Evolutionary conservation across 495 filamentous ascomycete species (phyloP).

Genomic region (Aspergillus ostianus): DNA sequence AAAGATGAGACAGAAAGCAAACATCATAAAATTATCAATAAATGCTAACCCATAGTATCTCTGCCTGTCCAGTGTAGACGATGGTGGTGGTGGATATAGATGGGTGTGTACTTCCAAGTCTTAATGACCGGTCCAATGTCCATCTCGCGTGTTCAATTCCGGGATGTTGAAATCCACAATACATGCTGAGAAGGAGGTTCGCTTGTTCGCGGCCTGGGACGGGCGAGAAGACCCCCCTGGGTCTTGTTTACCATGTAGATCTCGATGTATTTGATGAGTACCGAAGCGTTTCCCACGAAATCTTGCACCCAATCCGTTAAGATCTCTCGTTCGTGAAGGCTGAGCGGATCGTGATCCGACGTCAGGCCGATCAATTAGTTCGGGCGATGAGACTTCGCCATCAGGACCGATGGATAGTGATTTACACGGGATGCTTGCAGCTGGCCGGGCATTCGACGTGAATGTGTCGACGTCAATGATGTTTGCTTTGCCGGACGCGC

Average conservation of each 20-base stretch:
- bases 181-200: constrained; percentile 39
- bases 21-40: no score
- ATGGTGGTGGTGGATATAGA: no score
- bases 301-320: constrained; percentile 16
- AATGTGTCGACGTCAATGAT: constrained; percentile 41
- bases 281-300: constrained; percentile 27
- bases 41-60: no score
- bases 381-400: constrained; percentile 27
- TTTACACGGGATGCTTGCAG: constrained; percentile 25
- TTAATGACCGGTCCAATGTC: no score
- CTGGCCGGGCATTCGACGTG: constrained; percentile 13
- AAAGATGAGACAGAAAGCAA: no score
- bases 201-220: constrained; percentile 13
- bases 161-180: constrained; percentile 44
- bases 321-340: constrained; percentile 33
- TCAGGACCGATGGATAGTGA: constrained; percentile 26
- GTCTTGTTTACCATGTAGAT: background rate
- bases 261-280: background rate
- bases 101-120: no score
- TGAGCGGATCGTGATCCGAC: constrained; percentile 5
- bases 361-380: constrained; percentile 16
- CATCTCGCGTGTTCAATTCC: constrained; percentile 25
- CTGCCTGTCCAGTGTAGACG: no score
- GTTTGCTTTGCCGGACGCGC: constrained; percentile 28
- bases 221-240: background rate